Base-by-base conservation (phyloP, 768 basidiomycete species). In the Leccinellum luteum region DNA sequence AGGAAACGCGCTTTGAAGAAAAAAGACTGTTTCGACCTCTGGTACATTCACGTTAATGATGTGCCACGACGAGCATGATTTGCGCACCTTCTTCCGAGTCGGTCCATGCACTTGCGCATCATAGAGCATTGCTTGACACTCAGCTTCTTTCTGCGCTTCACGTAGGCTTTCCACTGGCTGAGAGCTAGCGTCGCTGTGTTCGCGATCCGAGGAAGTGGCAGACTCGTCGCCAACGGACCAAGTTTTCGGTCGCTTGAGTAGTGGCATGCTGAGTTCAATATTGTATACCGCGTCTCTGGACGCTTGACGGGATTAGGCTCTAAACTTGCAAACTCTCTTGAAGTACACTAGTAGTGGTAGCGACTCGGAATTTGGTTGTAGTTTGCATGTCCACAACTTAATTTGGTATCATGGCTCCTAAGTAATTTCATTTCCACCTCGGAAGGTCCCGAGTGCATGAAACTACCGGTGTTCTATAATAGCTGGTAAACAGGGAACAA, bases 1-100 rank as follows among this genome's bases (percentile, higher is more conserved):
- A 90, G 72, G 57, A 89, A 85, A 51, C 83, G 78, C 21, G 66
- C 64, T 56, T 74, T 69, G 41, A 58, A 60, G 50, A 68, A 67
- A 38, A 72, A 59, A 25, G 19, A 61, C 3, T 54, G 60, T 21
- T 60, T 50, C 23, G 63, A 52, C 27, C 38, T 48, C 71, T 69
- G 15, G 12, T 10, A 38, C 32, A 14, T 25, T 57, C 41, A 50
- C 28, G 34, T 27, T 14, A 56, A 50, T 31, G 7, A 19, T 15
- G 23, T 14, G 17, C 21, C 13, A 15, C 15, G 34, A 23, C 12
- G 27, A 6, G 17, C 7, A 31, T 3, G 32, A 32, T 43, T 31
- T 38, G 49, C 63, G 27, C 45, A 65, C 70, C 60, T 60, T 52
- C 12, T 48, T 63, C n/a, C n/a, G n/a, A n/a, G n/a, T n/a, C 31